Evolutionary conservation across 176 grass and related monocot species (phyloP), one percentile per base, ranked within the genome.

Genomic region (Dactylis glomerata): DNA sequence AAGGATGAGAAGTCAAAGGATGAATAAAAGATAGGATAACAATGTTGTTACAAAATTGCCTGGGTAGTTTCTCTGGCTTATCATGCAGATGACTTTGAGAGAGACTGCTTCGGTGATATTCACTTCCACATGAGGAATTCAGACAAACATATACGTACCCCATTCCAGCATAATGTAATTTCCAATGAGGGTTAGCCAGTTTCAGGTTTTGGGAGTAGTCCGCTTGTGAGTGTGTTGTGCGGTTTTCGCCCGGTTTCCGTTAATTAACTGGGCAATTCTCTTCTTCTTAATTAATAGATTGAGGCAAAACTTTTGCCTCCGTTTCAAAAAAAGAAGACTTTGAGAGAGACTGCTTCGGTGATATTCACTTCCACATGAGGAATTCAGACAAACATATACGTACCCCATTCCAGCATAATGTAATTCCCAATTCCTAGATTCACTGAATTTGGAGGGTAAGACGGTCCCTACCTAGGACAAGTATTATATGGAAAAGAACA

Each of bases 401-500:
- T 52, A 59, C n/a, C 73, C 20, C 49, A 26, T 49, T 79, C 74
- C 52, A 50, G 24, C 13, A 54, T n/a, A 34, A 72, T 63, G 70
- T 41, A 62, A 33, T 14, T 32, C 73, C 13, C 57, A 36, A 30
- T 27, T 63, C 16, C 17, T 64, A 42, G 78, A 75, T 68, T 68
- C 66, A 23, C 17, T 40, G 34, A 68, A 38, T 68, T 68, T 68
- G 34, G 66, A 38, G 34, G 34, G 32, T n/a, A 37, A 40, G 33
- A 68, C 32, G 11, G 64, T 67, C 7, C 36, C 61, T 28, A 64
- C 31, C 16, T 36, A 67, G 27, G 49, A 74, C 26, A 74, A 31
- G 26, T 74, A 74, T 52, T 75, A 75, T 51, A 75, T 33, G 72
- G 42, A 74, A 49, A 49, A 74, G 26, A 74, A 49, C 72, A 75